Evolutionary conservation across 139 green algal genomes (phyloP).

Genomic region (Chlamydomonas sp.): DNA sequence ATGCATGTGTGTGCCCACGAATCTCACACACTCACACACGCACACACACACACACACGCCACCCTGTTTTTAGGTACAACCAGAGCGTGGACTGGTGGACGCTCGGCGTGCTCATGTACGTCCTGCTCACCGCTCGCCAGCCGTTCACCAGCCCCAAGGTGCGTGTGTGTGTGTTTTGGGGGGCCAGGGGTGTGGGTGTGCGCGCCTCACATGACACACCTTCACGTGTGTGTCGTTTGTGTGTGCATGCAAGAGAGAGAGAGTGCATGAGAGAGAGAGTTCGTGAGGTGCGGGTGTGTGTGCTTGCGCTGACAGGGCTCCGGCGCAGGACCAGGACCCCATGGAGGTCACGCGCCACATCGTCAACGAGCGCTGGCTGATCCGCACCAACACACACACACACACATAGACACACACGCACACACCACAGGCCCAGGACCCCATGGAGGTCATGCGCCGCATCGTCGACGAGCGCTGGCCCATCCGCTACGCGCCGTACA

Average conservation of each 20-base stretch:
- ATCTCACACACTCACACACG: too few species aligned
- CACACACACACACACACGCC: too few species aligned
- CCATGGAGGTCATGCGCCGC: conserved; percentile 84
- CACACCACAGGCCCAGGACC: conserved; percentile 36
- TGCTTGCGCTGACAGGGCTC: neutral
- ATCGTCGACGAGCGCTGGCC: conserved; percentile 85
- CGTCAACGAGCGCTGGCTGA: conserved; percentile 74
- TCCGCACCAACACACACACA: too few species aligned
- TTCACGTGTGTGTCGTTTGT: too few species aligned
- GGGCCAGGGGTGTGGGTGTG: too few species aligned
- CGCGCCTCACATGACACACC: too few species aligned
- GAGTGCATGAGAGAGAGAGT: too few species aligned
- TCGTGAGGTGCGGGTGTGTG: neutral
- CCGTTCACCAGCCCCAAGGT: conserved; percentile 84
- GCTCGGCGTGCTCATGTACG: conserved; percentile 91
- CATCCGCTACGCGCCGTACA: conserved; percentile 82
- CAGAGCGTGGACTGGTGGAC: conserved; percentile 90
- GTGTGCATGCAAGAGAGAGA: too few species aligned
- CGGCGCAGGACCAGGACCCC: conserved; percentile 29
- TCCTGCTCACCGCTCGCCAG: conserved; percentile 89
- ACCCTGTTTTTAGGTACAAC: too few species aligned
- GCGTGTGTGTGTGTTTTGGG: too few species aligned
- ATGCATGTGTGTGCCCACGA: too few species aligned
- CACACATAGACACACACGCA: too few species aligned
- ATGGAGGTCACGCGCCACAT: conserved; percentile 91